Evolutionary conservation across 1,139 yeast genomes (phyloP).

Genomic region (Pichia kudriavzevii): DNA sequence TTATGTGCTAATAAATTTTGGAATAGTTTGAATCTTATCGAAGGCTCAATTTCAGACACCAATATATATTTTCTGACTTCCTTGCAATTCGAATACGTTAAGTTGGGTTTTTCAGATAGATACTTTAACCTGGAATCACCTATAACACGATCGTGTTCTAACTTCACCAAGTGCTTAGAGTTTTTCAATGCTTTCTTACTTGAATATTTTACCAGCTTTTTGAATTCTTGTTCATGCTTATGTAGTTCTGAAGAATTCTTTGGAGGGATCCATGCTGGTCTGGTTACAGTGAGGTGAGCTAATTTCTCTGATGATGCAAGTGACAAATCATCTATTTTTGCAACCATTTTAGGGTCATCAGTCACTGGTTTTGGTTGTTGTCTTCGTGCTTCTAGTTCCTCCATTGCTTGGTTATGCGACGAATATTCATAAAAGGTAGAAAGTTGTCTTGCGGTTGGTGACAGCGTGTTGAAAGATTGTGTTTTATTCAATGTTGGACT

Average conservation of each 20-base stretch:
- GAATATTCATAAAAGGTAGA: slow-evolving; percentile 36
- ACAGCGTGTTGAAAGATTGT: slow-evolving; percentile 29
- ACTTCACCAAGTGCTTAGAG: slow-evolving; percentile 23
- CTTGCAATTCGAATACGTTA: slow-evolving; percentile 30
- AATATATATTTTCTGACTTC: slow-evolving; percentile 34
- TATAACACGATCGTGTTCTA: slow-evolving; percentile 27
- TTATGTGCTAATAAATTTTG: slow-evolving; percentile 7
- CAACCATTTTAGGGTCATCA: slow-evolving; percentile 19
- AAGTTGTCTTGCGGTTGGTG: slow-evolving; percentile 35
- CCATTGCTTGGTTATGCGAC: slow-evolving; percentile 30
- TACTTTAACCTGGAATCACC: slow-evolving; percentile 31
- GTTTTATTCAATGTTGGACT: slow-evolving; percentile 33
- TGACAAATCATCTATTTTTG: slow-evolving; percentile 36
- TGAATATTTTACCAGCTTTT: slow-evolving; percentile 32
- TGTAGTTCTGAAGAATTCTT: slow-evolving; percentile 34
- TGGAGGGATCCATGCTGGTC: slow-evolving; percentile 49
- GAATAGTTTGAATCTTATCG: slow-evolving; percentile 3
- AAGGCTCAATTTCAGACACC: slow-evolving; percentile 4
- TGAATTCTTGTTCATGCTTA: slow-evolving; percentile 37
- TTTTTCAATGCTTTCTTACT: slow-evolving; percentile 30
- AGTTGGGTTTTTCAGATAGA: slow-evolving; percentile 23
- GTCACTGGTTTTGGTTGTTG: slow-evolving; percentile 6
- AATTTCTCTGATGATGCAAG: slow-evolving; percentile 40
- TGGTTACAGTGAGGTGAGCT: slow-evolving; percentile 33
- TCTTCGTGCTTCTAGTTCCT: slow-evolving; percentile 31